These are phyloP conservation scores for Pyrenophora teres DNA, from an alignment of 2,329 filamentous ascomycete genomes.

Conservation along the genomic window DNA sequence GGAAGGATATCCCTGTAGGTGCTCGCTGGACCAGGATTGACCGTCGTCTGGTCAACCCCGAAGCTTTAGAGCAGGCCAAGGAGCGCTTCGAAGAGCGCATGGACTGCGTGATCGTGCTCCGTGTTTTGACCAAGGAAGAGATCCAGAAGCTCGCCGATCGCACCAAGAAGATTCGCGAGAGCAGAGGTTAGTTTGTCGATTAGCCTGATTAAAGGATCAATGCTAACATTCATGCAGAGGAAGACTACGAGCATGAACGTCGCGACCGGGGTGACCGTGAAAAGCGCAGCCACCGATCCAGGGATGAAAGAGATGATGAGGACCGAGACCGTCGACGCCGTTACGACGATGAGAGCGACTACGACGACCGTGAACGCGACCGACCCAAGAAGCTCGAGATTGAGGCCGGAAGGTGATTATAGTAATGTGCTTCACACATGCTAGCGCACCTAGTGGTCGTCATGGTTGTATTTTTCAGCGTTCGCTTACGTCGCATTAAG, in stretches of 20 bases:
- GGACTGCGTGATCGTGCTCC: slow-evolving; percentile 89
- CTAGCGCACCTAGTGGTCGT: background rate
- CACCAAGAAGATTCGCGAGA: slow-evolving; percentile 76
- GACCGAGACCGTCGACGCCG: slow-evolving; percentile 26
- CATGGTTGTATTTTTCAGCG: background rate
- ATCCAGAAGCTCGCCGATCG: slow-evolving; percentile 84
- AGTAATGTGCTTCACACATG: slow-evolving; percentile 5
- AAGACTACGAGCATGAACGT: slow-evolving; percentile 42
- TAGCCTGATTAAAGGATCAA: background rate
- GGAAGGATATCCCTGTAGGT: slow-evolving; percentile 69
- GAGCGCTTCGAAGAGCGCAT: slow-evolving; percentile 91
- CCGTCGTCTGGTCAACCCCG: slow-evolving; percentile 84
- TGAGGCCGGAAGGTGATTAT: slow-evolving; percentile 35
- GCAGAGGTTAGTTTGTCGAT: slow-evolving; percentile 21
- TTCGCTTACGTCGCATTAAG: background rate
- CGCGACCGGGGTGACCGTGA: slow-evolving; percentile 36
- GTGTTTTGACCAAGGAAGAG: slow-evolving; percentile 85
- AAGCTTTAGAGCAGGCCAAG: slow-evolving; percentile 82
- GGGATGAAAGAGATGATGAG: too few species aligned
- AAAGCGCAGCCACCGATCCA: too few species aligned
- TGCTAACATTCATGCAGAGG: slow-evolving; percentile 25
- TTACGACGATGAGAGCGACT: slow-evolving; percentile 38
- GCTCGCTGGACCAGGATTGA: slow-evolving; percentile 95
- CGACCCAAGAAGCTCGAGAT: slow-evolving; percentile 35
- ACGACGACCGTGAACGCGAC: slow-evolving; percentile 27